Evolutionary conservation across 768 basidiomycete species (phyloP), one percentile per base, ranked within the genome.

Genomic region (Russula foetens): DNA sequence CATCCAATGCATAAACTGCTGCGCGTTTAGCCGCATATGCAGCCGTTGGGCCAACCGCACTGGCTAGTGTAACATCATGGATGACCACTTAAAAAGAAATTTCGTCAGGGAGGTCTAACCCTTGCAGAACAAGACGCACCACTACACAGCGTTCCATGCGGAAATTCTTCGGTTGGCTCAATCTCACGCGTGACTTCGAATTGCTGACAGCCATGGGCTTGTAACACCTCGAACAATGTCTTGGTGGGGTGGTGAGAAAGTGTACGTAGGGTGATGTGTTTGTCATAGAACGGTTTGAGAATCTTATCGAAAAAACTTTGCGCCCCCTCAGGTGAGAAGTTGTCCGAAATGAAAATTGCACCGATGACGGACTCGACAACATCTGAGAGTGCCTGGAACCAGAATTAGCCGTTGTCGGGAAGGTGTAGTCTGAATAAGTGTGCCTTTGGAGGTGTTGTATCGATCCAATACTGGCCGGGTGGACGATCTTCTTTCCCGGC

Each of bases 321-420:
- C 26, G 79, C 78, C 4, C 88, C 87, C 53, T 74, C 72, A 26
- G 79, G 79, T 19, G 81, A 79, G 71, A 85, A 89, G 56, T 80
- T 76, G 69, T 92, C 90, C 23, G 84, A 88, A 63, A 93, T 80
- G 72, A 85, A 90, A 52, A 91, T 73, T 11, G 89, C 91, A 9
- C 90, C 92, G 38, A 90, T 75, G 43, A 89, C 76, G 2, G 90
- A 85, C 71, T 94, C 91, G 23, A 93, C 78, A 28, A 92, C 77
- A 70, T 92, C 90, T 8, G 88, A 88, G 21, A 93, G 76, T 9
- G 78, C 80, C 91, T 92, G 69, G 24, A 53, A 53, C 28, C 41
- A 38, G 39, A 24, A 41, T 54, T 24, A 48, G 8, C 24, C 59
- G 33, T 26, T 17, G 39, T 39, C 14, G 23, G 19, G 15, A 23